Evolutionary conservation across 2,329 filamentous ascomycete species (phyloP).

Genomic region (Hypoxylon sp.): DNA sequence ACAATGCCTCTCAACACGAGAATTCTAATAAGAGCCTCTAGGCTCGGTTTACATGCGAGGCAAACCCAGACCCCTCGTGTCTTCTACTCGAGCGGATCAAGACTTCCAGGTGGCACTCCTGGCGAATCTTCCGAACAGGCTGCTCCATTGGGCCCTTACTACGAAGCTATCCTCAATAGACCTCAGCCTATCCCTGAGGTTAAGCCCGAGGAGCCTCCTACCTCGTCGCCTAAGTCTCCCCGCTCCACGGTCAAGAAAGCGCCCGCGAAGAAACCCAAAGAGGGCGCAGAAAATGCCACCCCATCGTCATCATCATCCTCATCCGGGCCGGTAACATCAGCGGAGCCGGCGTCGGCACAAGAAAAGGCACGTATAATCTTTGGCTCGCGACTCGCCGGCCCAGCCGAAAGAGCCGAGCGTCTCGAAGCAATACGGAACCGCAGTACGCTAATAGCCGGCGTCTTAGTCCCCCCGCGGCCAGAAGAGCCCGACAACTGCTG

Average conservation of each 20-base stretch:
- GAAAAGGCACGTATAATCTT: slow-evolving; percentile 79
- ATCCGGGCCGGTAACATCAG: slow-evolving; percentile 53
- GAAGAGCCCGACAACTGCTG: slow-evolving; percentile 97
- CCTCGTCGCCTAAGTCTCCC: slow-evolving; percentile 54
- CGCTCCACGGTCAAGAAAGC: slow-evolving; percentile 45
- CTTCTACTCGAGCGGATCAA: slow-evolving; percentile 44
- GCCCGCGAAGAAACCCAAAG: slow-evolving; percentile 45
- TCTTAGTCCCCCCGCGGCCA: slow-evolving; percentile 85
- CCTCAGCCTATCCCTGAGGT: slow-evolving; percentile 57
- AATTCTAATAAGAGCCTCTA: slow-evolving; percentile 45
- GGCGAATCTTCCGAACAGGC: slow-evolving; percentile 55
- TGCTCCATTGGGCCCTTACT: slow-evolving; percentile 69
- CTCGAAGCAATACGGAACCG: slow-evolving; percentile 68
- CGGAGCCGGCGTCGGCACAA: slow-evolving; percentile 61
- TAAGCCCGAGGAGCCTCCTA: slow-evolving; percentile 61
- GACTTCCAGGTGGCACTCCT: slow-evolving; percentile 47
- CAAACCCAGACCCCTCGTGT: slow-evolving; percentile 37
- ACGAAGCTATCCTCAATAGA: slow-evolving; percentile 66
- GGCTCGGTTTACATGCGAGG: slow-evolving; percentile 39
- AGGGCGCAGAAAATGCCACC: slow-evolving; percentile 8
- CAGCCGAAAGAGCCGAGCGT: slow-evolving; percentile 74
- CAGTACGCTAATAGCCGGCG: slow-evolving; percentile 77
- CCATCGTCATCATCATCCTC: slow-evolving; percentile 45
- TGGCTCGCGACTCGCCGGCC: slow-evolving; percentile 80
- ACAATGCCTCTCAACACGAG: slow-evolving; percentile 46